A percentile compares a stretch with the other conserved stretches of the same genome.
These are phyloP conservation scores for Leucocoprinus birnbaumii DNA, from an alignment of 768 basidiomycete genomes.

Conservation along the genomic window DNA sequence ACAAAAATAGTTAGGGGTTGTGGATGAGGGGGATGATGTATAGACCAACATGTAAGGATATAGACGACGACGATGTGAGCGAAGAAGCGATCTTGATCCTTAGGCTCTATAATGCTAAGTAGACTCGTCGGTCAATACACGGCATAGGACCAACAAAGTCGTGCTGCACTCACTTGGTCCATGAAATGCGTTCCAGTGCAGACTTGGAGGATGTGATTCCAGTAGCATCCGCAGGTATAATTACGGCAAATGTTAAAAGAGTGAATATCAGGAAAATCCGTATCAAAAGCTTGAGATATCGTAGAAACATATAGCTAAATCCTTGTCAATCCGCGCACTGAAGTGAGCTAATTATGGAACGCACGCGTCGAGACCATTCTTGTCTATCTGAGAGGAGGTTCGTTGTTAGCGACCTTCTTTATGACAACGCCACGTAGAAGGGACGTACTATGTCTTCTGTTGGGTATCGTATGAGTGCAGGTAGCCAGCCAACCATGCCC, in stretches of 20 bases:
- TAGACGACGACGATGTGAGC: constrained; percentile 58
- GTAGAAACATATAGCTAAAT: constrained; percentile 50
- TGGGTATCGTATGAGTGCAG: constrained; percentile 38
- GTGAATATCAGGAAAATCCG: constrained; percentile 53
- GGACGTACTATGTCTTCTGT: constrained; percentile 43
- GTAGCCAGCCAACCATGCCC: constrained; percentile 50
- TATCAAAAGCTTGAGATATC: constrained; percentile 63
- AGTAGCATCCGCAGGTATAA: constrained; percentile 54
- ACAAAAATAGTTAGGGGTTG: constrained; percentile 1
- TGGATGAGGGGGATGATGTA: constrained; percentile 1
- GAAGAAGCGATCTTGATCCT: constrained; percentile 41
- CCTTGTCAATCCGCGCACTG: background rate
- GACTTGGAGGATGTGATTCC: constrained; percentile 30
- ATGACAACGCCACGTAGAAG: background rate
- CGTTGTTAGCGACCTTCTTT: background rate
- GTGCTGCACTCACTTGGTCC: constrained; percentile 44
- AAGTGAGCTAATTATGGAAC: constrained; percentile 26
- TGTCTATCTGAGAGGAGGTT: constrained; percentile 36
- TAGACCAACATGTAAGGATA: constrained; percentile 41
- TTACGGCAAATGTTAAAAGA: constrained; percentile 56
- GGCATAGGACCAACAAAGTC: background rate
- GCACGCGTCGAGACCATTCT: constrained; percentile 69
- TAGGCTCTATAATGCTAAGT: constrained; percentile 34
- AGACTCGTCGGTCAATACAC: background rate
- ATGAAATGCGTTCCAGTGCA: constrained; percentile 44